These are phyloP conservation scores for Citrus glauca DNA, from an alignment of 345 rosid genomes.

Conservation along the genomic window DNA sequence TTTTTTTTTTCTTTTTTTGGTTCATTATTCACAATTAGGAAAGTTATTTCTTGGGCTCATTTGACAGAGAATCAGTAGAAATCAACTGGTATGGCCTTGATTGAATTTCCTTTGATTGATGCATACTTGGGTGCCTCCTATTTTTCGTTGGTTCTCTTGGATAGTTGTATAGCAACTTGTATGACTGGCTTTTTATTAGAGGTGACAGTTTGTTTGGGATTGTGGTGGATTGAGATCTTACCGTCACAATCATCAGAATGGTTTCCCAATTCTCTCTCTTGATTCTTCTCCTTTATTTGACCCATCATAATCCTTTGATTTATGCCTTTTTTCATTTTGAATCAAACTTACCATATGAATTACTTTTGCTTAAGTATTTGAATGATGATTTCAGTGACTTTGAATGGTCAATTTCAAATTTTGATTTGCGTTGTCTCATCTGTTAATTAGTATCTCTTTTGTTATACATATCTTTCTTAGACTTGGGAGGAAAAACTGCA, in stretches of 20 bases:
- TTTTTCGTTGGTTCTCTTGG: too few relatives aligned
- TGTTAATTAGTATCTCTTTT: not conserved
- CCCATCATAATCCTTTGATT: not conserved
- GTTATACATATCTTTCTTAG: slow-evolving; percentile 21
- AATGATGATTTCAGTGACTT: not conserved
- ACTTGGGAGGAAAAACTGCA: slow-evolving; percentile 42
- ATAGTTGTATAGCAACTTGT: too few relatives aligned
- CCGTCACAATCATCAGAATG: not conserved
- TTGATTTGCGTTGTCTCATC: not conserved
- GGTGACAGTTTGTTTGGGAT: not conserved
- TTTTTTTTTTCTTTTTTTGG: too few relatives aligned
- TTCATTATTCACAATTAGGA: not conserved
- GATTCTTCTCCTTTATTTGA: not conserved
- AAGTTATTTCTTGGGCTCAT: not conserved
- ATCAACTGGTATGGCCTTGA: not conserved
- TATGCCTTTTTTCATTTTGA: not conserved
- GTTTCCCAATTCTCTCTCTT: not conserved
- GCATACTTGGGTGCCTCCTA: not conserved
- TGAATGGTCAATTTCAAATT: not conserved
- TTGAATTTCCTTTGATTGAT: not conserved
- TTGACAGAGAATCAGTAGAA: not conserved
- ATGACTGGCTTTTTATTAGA: too few relatives aligned
- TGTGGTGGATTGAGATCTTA: not conserved
- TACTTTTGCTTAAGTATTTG: not conserved
- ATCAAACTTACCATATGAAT: not conserved